Base-by-base conservation (phyloP, 1,284 basidiomycete genomes). In the Lignosus rhinocerotis region DNA sequence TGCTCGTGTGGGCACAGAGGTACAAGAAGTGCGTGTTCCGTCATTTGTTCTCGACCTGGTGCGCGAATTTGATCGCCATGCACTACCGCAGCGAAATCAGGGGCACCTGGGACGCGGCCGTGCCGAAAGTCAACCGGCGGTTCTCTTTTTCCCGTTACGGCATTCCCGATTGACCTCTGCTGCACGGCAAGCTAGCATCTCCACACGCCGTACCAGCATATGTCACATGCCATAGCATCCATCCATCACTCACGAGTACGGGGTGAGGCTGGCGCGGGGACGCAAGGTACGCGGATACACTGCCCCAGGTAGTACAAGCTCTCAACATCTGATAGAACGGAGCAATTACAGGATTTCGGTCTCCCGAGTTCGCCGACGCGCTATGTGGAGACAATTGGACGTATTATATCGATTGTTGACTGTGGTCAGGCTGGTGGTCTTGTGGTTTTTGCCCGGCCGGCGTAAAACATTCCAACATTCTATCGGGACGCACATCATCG, bases 1-100 rank as follows among this genome's bases (percentile, higher is more conserved):
- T 89, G 44, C 76, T 93, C 33, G 80, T 93, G 53, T 92, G 90
- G 89, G 88, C 90, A 2, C 92, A 93, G 75, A 82, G 81, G 69
- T 90, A 85, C 75, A 93, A 93, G 77, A 93, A 93, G 91, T 87
- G 67, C 55, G 57, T 58, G 42, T 17, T n/a, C 32, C 21, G 83
- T 77, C 17, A 32, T n/a, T 17, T 42, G 14, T 16, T 49, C 36
- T 38, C 34, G 55, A 14, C 46, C 19, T 42, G 17, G 19, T 45
- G n/a, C 19, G 33, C 19, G 33, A 41, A n/a, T 36, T 45, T 54
- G 50, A 51, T 58, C 60, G 38, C 58, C 54, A 38, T 21, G 41
- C 42, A 55, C 34, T 34, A 43, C 21, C 59, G 14, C 55, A 76
- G 72, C 59, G 83, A 84, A 69, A 80, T 86, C 69, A 76, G 83